phyloP scores from a whole-genome alignment of 208 protist genomes.

The Trichomonas vaginalis region DNA sequence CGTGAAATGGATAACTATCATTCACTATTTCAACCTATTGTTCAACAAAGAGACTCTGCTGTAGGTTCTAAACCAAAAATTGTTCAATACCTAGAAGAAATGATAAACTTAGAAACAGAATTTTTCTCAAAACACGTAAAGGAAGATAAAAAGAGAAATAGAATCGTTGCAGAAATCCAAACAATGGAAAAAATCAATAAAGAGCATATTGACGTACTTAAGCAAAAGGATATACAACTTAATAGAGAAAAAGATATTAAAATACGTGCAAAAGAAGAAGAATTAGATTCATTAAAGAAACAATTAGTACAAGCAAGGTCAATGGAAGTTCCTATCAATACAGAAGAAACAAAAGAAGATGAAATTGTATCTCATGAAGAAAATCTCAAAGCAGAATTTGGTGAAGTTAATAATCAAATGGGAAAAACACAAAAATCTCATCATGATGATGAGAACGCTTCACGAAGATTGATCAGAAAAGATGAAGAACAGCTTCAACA shows the following conservation, averaged over 20 bases:
- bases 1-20: not conserved
- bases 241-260: not conserved
- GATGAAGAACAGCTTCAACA: not conserved
- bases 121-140: not conserved
- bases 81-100: not conserved
- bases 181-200: not conserved
- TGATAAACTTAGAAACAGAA: not conserved
- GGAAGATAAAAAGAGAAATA: not conserved
- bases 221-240: not conserved
- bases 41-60: not conserved
- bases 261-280: not conserved
- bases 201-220: not conserved
- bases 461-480: not conserved
- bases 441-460: not conserved
- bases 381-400: not conserved
- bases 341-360: not conserved
- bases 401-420: not conserved
- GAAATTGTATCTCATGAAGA: slow-evolving; percentile 8
- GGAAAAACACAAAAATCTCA: not conserved
- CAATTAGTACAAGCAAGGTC: not conserved
- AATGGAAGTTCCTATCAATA: not conserved
- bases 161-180: not conserved
- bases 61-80: not conserved
- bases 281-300: not conserved
- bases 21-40: not conserved